Conservation (phyloP, 805 yeast genomes). For the Yarrowia sp. region DNA sequence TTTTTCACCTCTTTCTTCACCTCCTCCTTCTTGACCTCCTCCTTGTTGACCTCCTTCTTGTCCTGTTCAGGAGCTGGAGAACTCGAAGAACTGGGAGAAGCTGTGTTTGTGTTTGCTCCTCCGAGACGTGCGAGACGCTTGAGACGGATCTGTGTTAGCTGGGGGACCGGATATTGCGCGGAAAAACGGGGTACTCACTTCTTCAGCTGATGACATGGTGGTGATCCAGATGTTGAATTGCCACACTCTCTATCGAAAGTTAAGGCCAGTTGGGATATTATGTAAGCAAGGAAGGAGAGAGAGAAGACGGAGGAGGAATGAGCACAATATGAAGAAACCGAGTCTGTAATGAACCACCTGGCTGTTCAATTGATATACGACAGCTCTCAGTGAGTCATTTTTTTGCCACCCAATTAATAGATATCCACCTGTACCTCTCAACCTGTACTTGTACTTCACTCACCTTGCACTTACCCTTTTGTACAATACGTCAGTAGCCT, state of each 20-base stretch:
- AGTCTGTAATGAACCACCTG: too few relatives aligned
- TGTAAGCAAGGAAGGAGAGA: not conserved
- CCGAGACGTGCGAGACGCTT: conserved; percentile 42
- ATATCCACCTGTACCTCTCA: too few relatives aligned
- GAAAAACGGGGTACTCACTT: not conserved
- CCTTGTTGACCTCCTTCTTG: not conserved
- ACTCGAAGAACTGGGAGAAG: not conserved
- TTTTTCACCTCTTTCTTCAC: not conserved
- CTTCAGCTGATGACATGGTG: conserved; percentile 38
- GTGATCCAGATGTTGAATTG: conserved; percentile 24
- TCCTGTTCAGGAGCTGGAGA: not conserved
- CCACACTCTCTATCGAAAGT: conserved; percentile 8
- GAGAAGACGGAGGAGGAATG: too few relatives aligned
- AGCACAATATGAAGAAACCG: too few relatives aligned
- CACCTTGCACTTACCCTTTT: too few relatives aligned
- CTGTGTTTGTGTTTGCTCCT: not conserved
- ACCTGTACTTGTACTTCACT: too few relatives aligned
- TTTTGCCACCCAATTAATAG: too few relatives aligned
- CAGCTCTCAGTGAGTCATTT: too few relatives aligned
- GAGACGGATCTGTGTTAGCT: conserved; percentile 43
- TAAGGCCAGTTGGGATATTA: conserved; percentile 6
- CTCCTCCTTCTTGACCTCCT: not conserved
- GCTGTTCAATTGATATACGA: too few relatives aligned
- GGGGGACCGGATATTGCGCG: not conserved
- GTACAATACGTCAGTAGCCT: too few relatives aligned